Percentiles rank a stretch among this genome's conserved stretches.
phyloP scores from a whole-genome alignment of 1,284 basidiomycete genomes.

The Kalmanozyma brasiliensis region DNA sequence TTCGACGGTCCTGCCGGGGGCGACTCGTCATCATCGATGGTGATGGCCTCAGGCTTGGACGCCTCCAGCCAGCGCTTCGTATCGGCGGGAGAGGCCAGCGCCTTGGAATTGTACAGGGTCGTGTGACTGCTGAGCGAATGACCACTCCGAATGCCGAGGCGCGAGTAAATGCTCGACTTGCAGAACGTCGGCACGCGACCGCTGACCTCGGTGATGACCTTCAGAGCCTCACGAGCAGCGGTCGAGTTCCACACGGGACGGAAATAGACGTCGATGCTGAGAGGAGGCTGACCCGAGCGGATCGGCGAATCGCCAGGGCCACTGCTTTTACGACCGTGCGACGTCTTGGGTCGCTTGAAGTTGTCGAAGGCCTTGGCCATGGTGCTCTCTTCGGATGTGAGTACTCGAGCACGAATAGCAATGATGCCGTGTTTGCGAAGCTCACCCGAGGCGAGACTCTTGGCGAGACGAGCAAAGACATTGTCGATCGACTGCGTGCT shows the following conservation, averaged over 20 bases:
- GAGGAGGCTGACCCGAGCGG: not conserved
- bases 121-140: constrained; percentile 12
- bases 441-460: constrained; percentile 21
- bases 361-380: not conserved
- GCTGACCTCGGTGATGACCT: constrained; percentile 9
- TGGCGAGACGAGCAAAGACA: constrained; percentile 11
- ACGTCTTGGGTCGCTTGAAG: constrained; percentile 18
- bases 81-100: constrained; percentile 15
- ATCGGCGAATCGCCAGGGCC: constrained; percentile 4
- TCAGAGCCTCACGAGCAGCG: constrained; percentile 17
- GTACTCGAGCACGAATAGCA: constrained; percentile 23
- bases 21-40: not conserved
- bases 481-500: constrained; percentile 13
- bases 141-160: constrained; percentile 15
- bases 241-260: constrained; percentile 21
- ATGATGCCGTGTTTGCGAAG: constrained; percentile 12
- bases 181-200: constrained; percentile 32
- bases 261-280: constrained; percentile 38
- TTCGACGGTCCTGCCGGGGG: not conserved
- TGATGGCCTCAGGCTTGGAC: not conserved
- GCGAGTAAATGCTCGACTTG: constrained; percentile 31
- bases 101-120: constrained; percentile 25
- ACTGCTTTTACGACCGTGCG: constrained; percentile 4
- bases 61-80: constrained; percentile 10
- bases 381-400: constrained; percentile 10